These are phyloP conservation scores for Fusarium pseudoanthophilum DNA, from an alignment of 2,329 filamentous ascomycete species.

Conservation along the genomic window DNA sequence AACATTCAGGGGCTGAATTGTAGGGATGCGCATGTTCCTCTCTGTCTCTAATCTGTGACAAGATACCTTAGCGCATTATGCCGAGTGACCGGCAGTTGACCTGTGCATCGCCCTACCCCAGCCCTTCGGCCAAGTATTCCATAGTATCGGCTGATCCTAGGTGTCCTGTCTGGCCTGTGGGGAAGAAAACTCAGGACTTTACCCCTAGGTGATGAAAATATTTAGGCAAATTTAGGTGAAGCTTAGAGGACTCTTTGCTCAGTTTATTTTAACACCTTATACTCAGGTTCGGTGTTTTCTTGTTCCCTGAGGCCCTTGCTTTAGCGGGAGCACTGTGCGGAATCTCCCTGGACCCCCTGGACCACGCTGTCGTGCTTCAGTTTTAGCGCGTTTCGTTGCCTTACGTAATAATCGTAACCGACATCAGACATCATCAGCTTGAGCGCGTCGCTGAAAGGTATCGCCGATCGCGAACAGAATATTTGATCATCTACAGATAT, in stretches of 20 bases:
- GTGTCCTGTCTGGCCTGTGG: neutral
- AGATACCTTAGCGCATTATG: slow-evolving; percentile 1
- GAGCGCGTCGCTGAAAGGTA: slow-evolving; percentile 21
- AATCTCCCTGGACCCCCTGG: neutral
- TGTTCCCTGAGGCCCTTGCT: too few species aligned
- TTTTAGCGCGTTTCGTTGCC: neutral
- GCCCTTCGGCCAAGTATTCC: slow-evolving; percentile 25
- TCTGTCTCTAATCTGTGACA: slow-evolving; percentile 33
- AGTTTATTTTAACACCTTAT: too few species aligned
- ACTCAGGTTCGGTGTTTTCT: too few species aligned
- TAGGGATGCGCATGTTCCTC: slow-evolving; percentile 15
- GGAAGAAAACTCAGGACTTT: too few species aligned
- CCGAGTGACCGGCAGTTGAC: slow-evolving; percentile 13
- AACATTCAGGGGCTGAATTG: too few species aligned
- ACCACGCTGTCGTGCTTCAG: slow-evolving; percentile 4
- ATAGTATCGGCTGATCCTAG: slow-evolving; percentile 8
- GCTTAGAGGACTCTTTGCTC: too few species aligned
- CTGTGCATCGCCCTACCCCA: slow-evolving; percentile 7
- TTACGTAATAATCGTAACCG: slow-evolving; percentile 25
- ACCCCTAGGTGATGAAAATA: accelerated
- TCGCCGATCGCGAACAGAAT: slow-evolving; percentile 16
- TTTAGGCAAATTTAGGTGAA: too few species aligned
- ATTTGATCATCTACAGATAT: neutral
- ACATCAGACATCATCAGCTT: slow-evolving; percentile 20
- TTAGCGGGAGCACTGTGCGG: slow-evolving; percentile 19